A percentile compares a stretch with the other conserved stretches of the same genome.
Conservation (phyloP, 352 stramenopile species). For the Globisporangium parvum region DNA sequence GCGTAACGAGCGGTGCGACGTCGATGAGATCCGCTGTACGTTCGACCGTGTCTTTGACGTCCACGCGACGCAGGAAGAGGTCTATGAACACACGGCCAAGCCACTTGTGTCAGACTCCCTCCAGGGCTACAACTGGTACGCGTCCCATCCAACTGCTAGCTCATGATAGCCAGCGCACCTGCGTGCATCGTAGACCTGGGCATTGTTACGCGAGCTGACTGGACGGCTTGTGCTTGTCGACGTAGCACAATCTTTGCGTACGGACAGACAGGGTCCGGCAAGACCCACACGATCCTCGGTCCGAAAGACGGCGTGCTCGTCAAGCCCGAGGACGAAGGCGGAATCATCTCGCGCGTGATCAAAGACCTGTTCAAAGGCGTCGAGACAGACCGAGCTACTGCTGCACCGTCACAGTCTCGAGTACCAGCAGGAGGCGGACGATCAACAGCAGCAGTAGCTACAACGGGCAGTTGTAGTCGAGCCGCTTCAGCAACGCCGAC, state of each 20-base stretch:
- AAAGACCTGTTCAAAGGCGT: constrained; percentile 44
- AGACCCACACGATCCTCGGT: constrained; percentile 70
- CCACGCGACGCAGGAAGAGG: constrained; percentile 52
- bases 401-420: not conserved
- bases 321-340: constrained; percentile 50
- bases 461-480: no score
- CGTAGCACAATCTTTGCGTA: constrained; percentile 51
- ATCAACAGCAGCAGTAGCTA: no score
- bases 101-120: constrained; percentile 60
- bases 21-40: constrained; percentile 67
- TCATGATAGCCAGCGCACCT: no score
- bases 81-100: constrained; percentile 66
- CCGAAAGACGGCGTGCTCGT: constrained; percentile 55
- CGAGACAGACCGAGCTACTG: constrained; percentile 15
- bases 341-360: constrained; percentile 56
- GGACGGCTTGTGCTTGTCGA: not conserved
- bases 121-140: constrained; percentile 70
- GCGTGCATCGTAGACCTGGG: not conserved
- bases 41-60: constrained; percentile 69
- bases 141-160: no score
- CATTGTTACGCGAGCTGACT: not conserved
- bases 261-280: constrained; percentile 43
- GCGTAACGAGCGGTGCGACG: constrained; percentile 60
- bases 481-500: not conserved
- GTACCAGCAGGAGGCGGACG: not conserved